Percentiles rank a stretch among this genome's conserved stretches.
Evolutionary conservation across 2,329 filamentous ascomycete species (phyloP).

Genomic region (Xylaria polymorpha): DNA sequence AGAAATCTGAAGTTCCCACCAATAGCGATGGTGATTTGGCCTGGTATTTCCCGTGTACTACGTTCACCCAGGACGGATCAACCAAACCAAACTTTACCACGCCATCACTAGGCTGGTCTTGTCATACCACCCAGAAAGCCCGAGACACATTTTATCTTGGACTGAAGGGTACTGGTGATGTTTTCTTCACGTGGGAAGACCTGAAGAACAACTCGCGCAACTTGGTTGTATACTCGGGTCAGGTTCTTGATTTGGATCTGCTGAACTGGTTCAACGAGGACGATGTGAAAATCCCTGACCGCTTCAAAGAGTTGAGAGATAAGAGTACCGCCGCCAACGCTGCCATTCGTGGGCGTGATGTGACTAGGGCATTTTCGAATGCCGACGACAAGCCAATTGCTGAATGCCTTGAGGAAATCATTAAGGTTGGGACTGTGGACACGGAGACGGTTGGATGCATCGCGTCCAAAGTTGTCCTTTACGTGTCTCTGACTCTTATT

Average conservation of each 20-base stretch:
- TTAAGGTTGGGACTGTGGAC: slow-evolving; percentile 95
- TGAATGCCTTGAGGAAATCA: slow-evolving; percentile 89
- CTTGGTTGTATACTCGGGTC: slow-evolving; percentile 92
- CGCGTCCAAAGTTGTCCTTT: slow-evolving; percentile 95
- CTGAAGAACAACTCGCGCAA: slow-evolving; percentile 90
- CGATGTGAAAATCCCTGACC: slow-evolving; percentile 78
- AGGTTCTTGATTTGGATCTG: slow-evolving; percentile 89
- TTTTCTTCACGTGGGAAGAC: slow-evolving; percentile 97
- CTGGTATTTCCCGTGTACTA: slow-evolving; percentile 96
- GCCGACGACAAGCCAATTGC: slow-evolving; percentile 82
- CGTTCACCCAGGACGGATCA: slow-evolving; percentile 95
- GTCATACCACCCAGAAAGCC: slow-evolving; percentile 79
- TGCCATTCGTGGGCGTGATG: slow-evolving; percentile 82
- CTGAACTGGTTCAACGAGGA: slow-evolving; percentile 88
- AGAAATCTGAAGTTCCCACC: slow-evolving; percentile 81
- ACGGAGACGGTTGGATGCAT: slow-evolving; percentile 98
- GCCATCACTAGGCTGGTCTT: slow-evolving; percentile 82
- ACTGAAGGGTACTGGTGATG: slow-evolving; percentile 78
- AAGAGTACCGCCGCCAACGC: slow-evolving; percentile 69
- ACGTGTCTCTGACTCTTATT: slow-evolving; percentile 92
- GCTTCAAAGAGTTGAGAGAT: slow-evolving; percentile 83
- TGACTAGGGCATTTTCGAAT: slow-evolving; percentile 88
- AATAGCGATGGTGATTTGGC: slow-evolving; percentile 78
- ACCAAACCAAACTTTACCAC: slow-evolving; percentile 77
- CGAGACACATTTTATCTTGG: slow-evolving; percentile 80